These are phyloP conservation scores for Colletotrichum lentis DNA, from an alignment of 2,329 filamentous ascomycete species.

Conservation along the genomic window DNA sequence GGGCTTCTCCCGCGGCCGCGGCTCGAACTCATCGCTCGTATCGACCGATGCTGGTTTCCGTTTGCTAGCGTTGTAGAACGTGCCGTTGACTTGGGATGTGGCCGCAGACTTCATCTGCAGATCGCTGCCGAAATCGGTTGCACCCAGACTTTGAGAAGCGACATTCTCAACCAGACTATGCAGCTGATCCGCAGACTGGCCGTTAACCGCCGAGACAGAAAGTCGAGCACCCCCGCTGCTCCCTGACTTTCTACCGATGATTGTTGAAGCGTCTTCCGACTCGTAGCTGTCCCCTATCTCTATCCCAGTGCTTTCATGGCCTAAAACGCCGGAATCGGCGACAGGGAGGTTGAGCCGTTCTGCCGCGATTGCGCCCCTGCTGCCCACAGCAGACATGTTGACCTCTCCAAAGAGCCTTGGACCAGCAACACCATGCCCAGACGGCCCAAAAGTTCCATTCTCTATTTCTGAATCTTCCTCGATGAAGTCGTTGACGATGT, in stretches of 20 bases:
- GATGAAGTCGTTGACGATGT: conserved; percentile 54
- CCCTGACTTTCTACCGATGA: conserved; percentile 20
- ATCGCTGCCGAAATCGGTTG: conserved; percentile 54
- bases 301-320: conserved; percentile 50
- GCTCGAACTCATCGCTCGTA: conserved; percentile 61
- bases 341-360: conserved; percentile 59
- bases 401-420: conserved; percentile 65
- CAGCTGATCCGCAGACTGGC: conserved; percentile 59
- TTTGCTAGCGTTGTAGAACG: conserved; percentile 62
- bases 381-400: conserved; percentile 61
- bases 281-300: conserved; percentile 59
- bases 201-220: conserved; percentile 44
- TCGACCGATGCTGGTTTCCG: conserved; percentile 60
- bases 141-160: conserved; percentile 64
- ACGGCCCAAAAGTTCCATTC: conserved; percentile 72
- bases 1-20: conserved; percentile 49
- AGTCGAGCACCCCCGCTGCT: conserved; percentile 22
- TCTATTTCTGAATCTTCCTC: conserved; percentile 81
- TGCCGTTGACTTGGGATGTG: conserved; percentile 37
- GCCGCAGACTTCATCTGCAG: conserved; percentile 39
- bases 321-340: conserved; percentile 40
- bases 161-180: conserved; percentile 62
- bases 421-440: conserved; percentile 45
- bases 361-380: conserved; percentile 60
- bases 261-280: conserved; percentile 50